phyloP scores from a whole-genome alignment of 495 filamentous ascomycete species.

The Podospora fimiseda region DNA sequence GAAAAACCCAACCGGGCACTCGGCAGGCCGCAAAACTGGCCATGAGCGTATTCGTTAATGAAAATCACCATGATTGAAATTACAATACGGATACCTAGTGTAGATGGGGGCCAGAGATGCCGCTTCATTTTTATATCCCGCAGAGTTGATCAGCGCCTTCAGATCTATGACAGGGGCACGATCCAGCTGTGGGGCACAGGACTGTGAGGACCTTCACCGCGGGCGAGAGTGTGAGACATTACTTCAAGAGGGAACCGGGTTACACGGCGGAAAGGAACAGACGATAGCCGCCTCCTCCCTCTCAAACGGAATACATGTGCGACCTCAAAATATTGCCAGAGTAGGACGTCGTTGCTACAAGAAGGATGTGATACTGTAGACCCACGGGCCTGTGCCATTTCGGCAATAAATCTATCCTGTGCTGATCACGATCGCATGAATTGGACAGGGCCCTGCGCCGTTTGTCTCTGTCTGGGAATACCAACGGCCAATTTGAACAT shows the following conservation, averaged over 20 bases:
- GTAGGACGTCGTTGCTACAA: no score
- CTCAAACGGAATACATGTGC: background rate
- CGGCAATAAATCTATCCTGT: no score
- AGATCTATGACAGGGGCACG: background rate
- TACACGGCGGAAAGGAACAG: background rate
- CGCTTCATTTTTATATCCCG: slow-evolving; percentile 2
- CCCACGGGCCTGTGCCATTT: no score
- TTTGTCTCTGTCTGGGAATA: no score
- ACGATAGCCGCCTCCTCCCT: background rate
- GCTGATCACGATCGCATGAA: no score
- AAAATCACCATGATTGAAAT: background rate
- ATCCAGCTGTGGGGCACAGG: background rate
- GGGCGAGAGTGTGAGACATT: background rate
- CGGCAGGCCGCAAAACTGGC: background rate
- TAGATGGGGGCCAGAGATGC: background rate
- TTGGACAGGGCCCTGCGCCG: no score
- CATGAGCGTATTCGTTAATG: background rate
- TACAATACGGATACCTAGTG: no score
- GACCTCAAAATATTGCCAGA: no score
- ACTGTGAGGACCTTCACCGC: background rate
- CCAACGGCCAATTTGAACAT: no score
- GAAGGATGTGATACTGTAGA: no score
- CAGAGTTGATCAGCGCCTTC: background rate
- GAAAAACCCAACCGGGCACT: no score
- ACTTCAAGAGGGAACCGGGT: no score